Percentiles rank a stretch among this genome's conserved stretches.
Evolutionary conservation across 805 yeast genomes (phyloP).

Genomic region (Cyberlindnera bimundalis): DNA sequence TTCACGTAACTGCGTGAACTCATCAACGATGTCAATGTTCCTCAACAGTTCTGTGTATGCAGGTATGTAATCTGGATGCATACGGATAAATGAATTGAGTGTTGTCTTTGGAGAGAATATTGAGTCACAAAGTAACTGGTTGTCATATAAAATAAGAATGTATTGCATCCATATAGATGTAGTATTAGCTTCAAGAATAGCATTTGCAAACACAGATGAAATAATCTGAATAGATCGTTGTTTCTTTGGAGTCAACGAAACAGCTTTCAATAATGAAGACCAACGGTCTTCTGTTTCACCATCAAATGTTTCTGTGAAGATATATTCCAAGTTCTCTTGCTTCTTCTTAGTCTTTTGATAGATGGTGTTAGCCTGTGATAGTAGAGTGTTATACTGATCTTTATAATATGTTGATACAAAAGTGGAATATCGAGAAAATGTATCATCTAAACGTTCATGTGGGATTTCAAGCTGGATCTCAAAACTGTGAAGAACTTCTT

Average conservation of each 20-base stretch:
- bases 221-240: conserved; percentile 6
- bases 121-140: background rate
- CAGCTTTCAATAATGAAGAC: conserved; percentile 4
- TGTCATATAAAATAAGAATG: conserved; percentile 11
- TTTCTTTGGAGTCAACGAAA: conserved; percentile 11
- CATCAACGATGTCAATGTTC: background rate
- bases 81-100: conserved; percentile 10
- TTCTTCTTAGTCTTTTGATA: conserved; percentile 32
- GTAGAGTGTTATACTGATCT: conserved; percentile 32
- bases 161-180: conserved; percentile 15
- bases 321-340: conserved; percentile 31
- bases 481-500: conserved; percentile 2
- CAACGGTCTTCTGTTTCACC: conserved; percentile 9
- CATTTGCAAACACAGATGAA: conserved; percentile 15
- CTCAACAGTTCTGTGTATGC: conserved; percentile 18
- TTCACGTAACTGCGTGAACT: background rate
- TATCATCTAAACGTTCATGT: conserved; percentile 38
- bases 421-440: conserved; percentile 38
- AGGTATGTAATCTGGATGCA: conserved; percentile 6
- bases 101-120: background rate
- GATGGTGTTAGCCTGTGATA: conserved; percentile 36
- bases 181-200: conserved; percentile 9
- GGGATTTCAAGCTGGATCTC: conserved; percentile 37
- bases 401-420: conserved; percentile 35
- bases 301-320: conserved; percentile 28